These are phyloP conservation scores for Physcomitrium patens DNA, from an alignment of 225 moss, liverwort and hornwort species.

Conservation along the genomic window DNA sequence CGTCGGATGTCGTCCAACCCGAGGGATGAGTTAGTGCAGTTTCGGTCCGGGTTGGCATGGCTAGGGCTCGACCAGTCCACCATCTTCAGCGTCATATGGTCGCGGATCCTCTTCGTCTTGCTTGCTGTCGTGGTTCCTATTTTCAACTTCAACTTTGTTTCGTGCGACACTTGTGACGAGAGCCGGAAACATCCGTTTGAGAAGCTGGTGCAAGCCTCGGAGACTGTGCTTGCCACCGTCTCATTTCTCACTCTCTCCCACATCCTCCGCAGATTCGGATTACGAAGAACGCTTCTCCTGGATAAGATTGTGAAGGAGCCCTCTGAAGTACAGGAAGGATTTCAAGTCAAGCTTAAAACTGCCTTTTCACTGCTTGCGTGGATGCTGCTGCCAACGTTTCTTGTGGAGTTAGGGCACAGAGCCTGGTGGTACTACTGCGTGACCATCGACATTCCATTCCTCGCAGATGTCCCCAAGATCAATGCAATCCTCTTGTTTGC, in stretches of 20 bases:
- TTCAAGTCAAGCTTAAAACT: slow-evolving; percentile 55
- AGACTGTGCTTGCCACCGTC: slow-evolving; percentile 67
- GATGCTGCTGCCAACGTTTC: slow-evolving; percentile 62
- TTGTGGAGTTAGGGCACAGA: slow-evolving; percentile 54
- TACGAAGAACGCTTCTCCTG: slow-evolving; percentile 62
- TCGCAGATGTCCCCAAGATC: slow-evolving; percentile 27
- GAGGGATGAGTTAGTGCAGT: slow-evolving; percentile 61
- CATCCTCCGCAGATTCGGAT: slow-evolving; percentile 61
- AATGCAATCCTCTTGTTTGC: slow-evolving; percentile 43
- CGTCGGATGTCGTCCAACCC: slow-evolving; percentile 33
- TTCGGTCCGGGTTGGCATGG: slow-evolving; percentile 60
- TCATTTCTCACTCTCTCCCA: slow-evolving; percentile 67
- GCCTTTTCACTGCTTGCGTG: slow-evolving; percentile 53
- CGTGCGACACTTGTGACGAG: slow-evolving; percentile 55
- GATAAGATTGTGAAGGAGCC: slow-evolving; percentile 68
- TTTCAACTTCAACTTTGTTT: slow-evolving; percentile 51
- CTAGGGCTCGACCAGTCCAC: slow-evolving; percentile 76
- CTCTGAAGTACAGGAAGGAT: slow-evolving; percentile 46
- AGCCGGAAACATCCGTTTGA: slow-evolving; percentile 67
- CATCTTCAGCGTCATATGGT: slow-evolving; percentile 40
- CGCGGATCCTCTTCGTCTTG: slow-evolving; percentile 55
- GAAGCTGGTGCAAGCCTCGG: slow-evolving; percentile 61
- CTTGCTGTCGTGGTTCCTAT: slow-evolving; percentile 57
- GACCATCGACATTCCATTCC: slow-evolving; percentile 43
- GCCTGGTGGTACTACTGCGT: slow-evolving; percentile 62